Evolutionary conservation across 1,139 yeast genomes (phyloP).

Genomic region (Chernovozyma sophiae-reginae): DNA sequence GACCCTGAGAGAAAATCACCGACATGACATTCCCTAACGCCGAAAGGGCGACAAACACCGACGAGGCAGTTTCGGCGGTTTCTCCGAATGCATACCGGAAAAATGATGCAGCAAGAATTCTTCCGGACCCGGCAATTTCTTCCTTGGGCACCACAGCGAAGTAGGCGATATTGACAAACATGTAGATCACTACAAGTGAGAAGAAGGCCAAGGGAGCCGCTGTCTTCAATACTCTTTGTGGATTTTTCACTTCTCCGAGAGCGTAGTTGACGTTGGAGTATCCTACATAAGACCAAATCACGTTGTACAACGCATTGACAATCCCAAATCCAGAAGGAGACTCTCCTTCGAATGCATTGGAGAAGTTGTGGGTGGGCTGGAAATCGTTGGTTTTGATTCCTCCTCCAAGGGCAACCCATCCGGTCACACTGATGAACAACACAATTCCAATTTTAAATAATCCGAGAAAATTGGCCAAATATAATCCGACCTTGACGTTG

Average conservation of each 20-base stretch:
- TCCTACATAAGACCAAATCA: slow-evolving; percentile 77
- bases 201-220: slow-evolving; percentile 51
- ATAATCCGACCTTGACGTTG: slow-evolving; percentile 61
- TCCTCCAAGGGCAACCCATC: slow-evolving; percentile 80
- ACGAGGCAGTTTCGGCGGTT: slow-evolving; percentile 44
- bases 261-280: slow-evolving; percentile 80
- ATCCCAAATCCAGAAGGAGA: slow-evolving; percentile 71
- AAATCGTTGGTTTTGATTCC: slow-evolving; percentile 51
- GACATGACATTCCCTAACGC: slow-evolving; percentile 49
- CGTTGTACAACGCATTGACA: slow-evolving; percentile 73
- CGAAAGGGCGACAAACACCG: slow-evolving; percentile 47
- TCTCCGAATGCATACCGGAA: slow-evolving; percentile 44
- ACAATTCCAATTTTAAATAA: slow-evolving; percentile 67
- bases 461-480: slow-evolving; percentile 66
- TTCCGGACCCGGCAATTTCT: slow-evolving; percentile 38
- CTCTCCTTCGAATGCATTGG: slow-evolving; percentile 54
- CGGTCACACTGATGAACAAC: slow-evolving; percentile 64
- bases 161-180: slow-evolving; percentile 55
- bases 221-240: slow-evolving; percentile 35
- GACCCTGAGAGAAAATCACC: slow-evolving; percentile 48
- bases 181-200: slow-evolving; percentile 64
- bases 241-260: slow-evolving; percentile 67
- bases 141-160: slow-evolving; percentile 55
- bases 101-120: slow-evolving; percentile 45
- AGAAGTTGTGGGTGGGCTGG: slow-evolving; percentile 55